Percentiles rank a stretch among this genome's conserved stretches.
Conservation (phyloP, 176 grass and related monocot genomes). For the Coix lacrymajobi region DNA sequence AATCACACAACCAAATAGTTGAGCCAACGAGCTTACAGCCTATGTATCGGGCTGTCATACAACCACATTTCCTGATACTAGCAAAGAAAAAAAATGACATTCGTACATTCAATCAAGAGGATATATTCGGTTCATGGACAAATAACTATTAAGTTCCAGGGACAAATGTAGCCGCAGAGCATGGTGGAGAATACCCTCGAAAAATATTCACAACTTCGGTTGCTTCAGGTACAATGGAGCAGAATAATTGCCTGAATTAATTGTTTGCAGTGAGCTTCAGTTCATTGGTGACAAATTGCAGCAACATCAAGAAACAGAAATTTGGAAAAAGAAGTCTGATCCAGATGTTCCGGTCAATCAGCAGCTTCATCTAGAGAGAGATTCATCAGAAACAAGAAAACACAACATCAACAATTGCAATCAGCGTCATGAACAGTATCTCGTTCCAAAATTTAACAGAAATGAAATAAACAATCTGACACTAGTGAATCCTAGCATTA, state of each 20-base stretch:
- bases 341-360: constrained; percentile 22
- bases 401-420: background rate
- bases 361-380: constrained; percentile 34
- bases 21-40: constrained; percentile 24
- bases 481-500: background rate
- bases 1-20: constrained; percentile 14
- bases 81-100: background rate
- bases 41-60: constrained; percentile 1
- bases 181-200: constrained; percentile 26
- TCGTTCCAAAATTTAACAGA: background rate
- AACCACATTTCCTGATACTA: background rate
- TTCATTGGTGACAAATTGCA: constrained; percentile 35
- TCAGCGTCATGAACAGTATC: background rate
- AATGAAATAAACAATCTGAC: background rate
- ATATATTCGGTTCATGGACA: background rate
- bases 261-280: constrained; percentile 20
- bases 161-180: constrained; percentile 1
- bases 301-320: constrained; percentile 28
- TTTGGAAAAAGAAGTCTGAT: constrained; percentile 2
- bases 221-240: constrained; percentile 23
- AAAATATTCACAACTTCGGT: constrained; percentile 47
- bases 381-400: constrained; percentile 18
- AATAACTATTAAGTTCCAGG: background rate
- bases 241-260: constrained; percentile 37
- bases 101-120: constrained; percentile 4